Conservation (phyloP, 768 basidiomycete genomes). For the Termitomyces sp. region DNA sequence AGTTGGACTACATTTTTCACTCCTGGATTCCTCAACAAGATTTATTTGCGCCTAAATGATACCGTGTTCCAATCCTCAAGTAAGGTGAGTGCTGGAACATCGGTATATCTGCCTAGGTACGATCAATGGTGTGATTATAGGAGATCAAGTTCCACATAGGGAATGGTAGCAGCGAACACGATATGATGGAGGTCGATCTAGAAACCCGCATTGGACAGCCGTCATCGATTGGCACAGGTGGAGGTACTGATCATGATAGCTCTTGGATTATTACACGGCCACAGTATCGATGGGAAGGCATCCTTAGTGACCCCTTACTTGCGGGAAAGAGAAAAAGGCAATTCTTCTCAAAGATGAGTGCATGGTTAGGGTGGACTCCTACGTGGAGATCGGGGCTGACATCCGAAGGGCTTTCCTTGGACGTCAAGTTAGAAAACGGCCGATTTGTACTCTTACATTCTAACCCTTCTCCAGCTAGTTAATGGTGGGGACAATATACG, state of each 20-base stretch:
- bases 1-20: conserved; percentile 50
- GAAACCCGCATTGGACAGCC: conserved; percentile 41
- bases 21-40: conserved; percentile 64
- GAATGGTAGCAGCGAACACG: conserved; percentile 43
- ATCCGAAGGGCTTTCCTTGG: conserved; percentile 57
- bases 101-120: not conserved
- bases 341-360: conserved; percentile 53
- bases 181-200: conserved; percentile 63
- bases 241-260: conserved; percentile 71
- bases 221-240: conserved; percentile 62
- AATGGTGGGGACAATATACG: too few species aligned
- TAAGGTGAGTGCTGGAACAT: conserved; percentile 34
- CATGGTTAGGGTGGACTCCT: conserved; percentile 69
- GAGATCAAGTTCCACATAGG: conserved; percentile 65
- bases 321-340: conserved; percentile 30
- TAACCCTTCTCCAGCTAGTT: too few species aligned
- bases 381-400: conserved; percentile 50
- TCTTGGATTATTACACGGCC: conserved; percentile 56
- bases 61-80: conserved; percentile 53
- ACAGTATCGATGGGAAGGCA: conserved; percentile 67
- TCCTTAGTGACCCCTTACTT: conserved; percentile 51
- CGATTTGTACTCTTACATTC: conserved; percentile 45
- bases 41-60: conserved; percentile 71
- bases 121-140: conserved; percentile 26
- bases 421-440: conserved; percentile 54